Evolutionary conservation across 192 early-diverging fungal species (phyloP), one percentile per base, ranked within the genome.

Genomic region (Linnemannia exigua): DNA sequence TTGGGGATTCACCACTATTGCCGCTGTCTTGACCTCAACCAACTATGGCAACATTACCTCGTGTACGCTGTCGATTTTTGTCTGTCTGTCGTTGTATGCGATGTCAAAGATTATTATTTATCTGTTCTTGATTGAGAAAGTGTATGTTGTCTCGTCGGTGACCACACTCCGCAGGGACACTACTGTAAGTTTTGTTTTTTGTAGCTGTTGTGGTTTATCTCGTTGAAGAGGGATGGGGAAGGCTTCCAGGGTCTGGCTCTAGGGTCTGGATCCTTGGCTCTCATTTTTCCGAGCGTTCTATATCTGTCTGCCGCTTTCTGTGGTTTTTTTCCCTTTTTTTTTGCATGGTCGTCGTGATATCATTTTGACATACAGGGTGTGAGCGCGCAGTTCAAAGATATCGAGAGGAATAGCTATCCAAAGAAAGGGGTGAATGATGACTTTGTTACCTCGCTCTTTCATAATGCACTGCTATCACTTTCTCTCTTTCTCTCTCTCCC

Each of bases 101-200:
- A 38, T 72, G 20, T 74, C 79, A 67, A 90, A 90, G 44, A 79
- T 88, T 38, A 71, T 88, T 0, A 78, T 90, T 16, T 90, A 88
- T 61, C 71, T 90, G 8, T 90, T 88, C 70, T 79, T 90, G 71
- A 90, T 88, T 28, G 89, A 90, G 77, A 90, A 90, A 77, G 88
- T 85, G 22, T 58, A 74, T 75, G 72, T 80, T 22, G 79, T 80
- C n/a, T 74, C 72, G 25, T 48, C 72, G 1, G 79, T 80, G 12
- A 33, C 70, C 7, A 69, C 79, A 2, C 20, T 22, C 38, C 75
- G 75, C 44, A 76, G 71, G 75, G 75, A 76, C 14, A 77, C 75
- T 51, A 22, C 44, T 80, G 72, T 79, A 86, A 41, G 75, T 47
- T n/a, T 77, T 77, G 0, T 70, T 48, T 16, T 70, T 82, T 76